Conservation (phyloP, 78 protist species). For the Protostelium mycophagum region DNA sequence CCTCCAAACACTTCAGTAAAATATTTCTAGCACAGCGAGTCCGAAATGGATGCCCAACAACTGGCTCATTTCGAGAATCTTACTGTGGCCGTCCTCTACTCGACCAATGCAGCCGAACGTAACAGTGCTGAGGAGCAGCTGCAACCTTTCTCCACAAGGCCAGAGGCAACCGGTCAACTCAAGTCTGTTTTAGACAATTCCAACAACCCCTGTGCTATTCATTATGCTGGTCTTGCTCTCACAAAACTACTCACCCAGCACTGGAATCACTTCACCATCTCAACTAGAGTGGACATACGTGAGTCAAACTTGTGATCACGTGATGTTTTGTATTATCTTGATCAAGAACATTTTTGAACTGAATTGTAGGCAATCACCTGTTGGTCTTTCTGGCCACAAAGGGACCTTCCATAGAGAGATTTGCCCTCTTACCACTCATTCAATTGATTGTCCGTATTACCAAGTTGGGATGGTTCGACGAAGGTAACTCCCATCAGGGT, state of each 20-base stretch:
- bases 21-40: no score
- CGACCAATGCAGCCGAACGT: not conserved
- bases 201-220: not conserved
- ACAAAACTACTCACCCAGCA: not conserved
- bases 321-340: no score
- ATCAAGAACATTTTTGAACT: no score
- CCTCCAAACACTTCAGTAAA: no score
- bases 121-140: not conserved
- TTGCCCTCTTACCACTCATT: not conserved
- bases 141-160: not conserved
- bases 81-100: not conserved
- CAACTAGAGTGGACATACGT: not conserved
- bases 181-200: not conserved
- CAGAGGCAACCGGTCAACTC: not conserved
- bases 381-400: not conserved
- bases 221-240: not conserved
- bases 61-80: not conserved
- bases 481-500: not conserved
- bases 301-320: not conserved
- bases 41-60: not conserved
- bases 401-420: not conserved
- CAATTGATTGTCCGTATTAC: not conserved
- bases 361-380: not conserved
- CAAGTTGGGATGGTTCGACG: slow-evolving; percentile 2
- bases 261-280: not conserved